Percentiles rank a stretch among this genome's conserved stretches.
Conservation (phyloP, 1,139 yeast genomes). For the Candida sp. region DNA sequence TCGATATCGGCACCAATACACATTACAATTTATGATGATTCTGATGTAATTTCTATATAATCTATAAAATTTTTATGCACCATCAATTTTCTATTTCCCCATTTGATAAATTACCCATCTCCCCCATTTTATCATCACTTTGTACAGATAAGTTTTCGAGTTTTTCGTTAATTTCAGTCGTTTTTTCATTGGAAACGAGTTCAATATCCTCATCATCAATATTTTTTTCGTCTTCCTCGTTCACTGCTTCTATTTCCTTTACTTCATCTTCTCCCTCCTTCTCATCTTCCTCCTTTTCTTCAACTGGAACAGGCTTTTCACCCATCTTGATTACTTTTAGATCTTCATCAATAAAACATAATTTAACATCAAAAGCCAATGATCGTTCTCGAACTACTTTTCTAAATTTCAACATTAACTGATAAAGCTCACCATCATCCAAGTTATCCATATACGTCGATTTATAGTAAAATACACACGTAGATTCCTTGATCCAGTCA, state of each 20-base stretch:
- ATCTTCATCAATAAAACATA: conserved; percentile 38
- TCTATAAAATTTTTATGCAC: not conserved
- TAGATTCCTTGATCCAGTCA: conserved; percentile 39
- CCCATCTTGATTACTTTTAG: conserved; percentile 8
- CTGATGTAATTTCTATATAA: not conserved
- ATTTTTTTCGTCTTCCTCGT: not conserved
- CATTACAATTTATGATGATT: not conserved
- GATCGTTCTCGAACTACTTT: conserved; percentile 31
- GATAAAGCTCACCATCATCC: conserved; percentile 30
- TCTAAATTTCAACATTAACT: conserved; percentile 29
- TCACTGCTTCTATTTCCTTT: not conserved
- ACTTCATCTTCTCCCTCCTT: conserved; percentile 1
- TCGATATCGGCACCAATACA: not conserved
- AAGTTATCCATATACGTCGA: conserved; percentile 19
- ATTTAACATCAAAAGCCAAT: conserved; percentile 47
- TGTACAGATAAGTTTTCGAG: not conserved
- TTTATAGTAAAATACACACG: conserved; percentile 41
- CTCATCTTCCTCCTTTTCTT: not conserved
- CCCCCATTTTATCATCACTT: not conserved
- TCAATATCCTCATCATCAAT: not conserved
- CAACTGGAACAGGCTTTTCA: not conserved
- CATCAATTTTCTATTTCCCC: not conserved
- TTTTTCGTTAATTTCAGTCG: not conserved
- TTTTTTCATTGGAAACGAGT: not conserved
- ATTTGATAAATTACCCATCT: not conserved